Conservation (phyloP, 2,329 filamentous ascomycete genomes). For the Pyricularia grisea region DNA sequence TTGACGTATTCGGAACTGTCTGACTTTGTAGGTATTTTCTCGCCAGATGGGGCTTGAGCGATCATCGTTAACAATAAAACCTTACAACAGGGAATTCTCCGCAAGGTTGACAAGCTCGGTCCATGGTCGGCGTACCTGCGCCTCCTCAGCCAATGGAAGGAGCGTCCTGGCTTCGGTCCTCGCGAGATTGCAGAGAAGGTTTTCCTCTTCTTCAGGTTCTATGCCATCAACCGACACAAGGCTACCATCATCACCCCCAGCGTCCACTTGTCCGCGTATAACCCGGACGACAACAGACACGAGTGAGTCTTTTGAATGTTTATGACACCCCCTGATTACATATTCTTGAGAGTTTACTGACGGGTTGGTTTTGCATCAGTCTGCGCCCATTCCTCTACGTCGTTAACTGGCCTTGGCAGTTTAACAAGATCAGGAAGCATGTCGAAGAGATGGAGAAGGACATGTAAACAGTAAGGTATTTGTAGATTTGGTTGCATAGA, state of each 20-base stretch:
- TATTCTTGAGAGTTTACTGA: neutral
- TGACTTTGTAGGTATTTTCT: conserved; percentile 17
- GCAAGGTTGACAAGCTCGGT: conserved; percentile 30
- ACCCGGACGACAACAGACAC: conserved; percentile 29
- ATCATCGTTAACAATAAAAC: neutral
- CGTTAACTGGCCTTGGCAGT: conserved; percentile 28
- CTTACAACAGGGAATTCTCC: conserved; percentile 13
- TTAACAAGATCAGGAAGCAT: conserved; percentile 28
- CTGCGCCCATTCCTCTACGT: conserved; percentile 31
- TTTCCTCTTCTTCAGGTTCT: conserved; percentile 34
- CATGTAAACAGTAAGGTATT: conserved; percentile 5
- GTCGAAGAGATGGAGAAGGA: conserved; percentile 22
- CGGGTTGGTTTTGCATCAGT: neutral
- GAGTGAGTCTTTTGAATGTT: conserved; percentile 12
- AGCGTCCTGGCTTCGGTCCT: conserved; percentile 18
- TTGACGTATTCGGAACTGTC: conserved; percentile 31
- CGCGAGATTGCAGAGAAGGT: conserved; percentile 32
- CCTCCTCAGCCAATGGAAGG: conserved; percentile 27
- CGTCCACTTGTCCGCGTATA: conserved; percentile 33
- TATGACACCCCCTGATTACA: neutral
- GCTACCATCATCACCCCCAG: conserved; percentile 49
- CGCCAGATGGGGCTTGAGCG: neutral
- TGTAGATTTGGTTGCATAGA: neutral
- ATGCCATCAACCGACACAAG: conserved; percentile 58
- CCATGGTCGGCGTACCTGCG: conserved; percentile 29